phyloP scores from a whole-genome alignment of 768 basidiomycete genomes.

The Stropharia rugosoannulata region DNA sequence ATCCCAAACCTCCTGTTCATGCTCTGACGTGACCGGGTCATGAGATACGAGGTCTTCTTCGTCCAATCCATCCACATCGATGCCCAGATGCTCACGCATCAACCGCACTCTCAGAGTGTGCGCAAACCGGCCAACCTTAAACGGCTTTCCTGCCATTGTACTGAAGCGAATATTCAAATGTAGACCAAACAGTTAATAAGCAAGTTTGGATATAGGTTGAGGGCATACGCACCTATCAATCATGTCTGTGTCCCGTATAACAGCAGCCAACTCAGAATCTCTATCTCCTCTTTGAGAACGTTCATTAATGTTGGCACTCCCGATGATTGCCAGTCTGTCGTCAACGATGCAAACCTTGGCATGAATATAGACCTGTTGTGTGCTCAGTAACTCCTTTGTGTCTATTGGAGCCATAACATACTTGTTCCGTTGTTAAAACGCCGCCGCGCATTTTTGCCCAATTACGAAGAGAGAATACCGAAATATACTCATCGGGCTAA shows the following conservation, averaged over 20 bases:
- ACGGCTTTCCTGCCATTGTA: constrained; percentile 91
- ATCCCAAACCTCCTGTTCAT: constrained; percentile 67
- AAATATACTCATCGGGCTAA: constrained; percentile 91
- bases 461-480: constrained; percentile 86
- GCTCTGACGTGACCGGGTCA: constrained; percentile 47
- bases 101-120: constrained; percentile 90
- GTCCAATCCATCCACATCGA: constrained; percentile 87
- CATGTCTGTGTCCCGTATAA: constrained; percentile 97
- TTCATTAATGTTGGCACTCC: constrained; percentile 98
- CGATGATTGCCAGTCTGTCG: constrained; percentile 91
- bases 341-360: constrained; percentile 90
- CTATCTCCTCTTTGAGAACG: constrained; percentile 94
- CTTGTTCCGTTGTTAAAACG: constrained; percentile 85
- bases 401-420: constrained; percentile 23
- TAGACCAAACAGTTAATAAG: background rate
- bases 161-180: constrained; percentile 36
- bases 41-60: constrained; percentile 68
- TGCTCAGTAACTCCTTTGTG: background rate
- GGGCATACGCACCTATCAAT: constrained; percentile 68
- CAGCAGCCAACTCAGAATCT: constrained; percentile 91
- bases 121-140: constrained; percentile 95
- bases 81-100: constrained; percentile 95
- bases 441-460: constrained; percentile 92
- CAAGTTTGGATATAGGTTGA: background rate
- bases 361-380: constrained; percentile 79